A percentile compares a stretch with the other conserved stretches of the same genome.
These are phyloP conservation scores for Mimosa pudica DNA, from an alignment of 306 rosid species.

Conservation along the genomic window DNA sequence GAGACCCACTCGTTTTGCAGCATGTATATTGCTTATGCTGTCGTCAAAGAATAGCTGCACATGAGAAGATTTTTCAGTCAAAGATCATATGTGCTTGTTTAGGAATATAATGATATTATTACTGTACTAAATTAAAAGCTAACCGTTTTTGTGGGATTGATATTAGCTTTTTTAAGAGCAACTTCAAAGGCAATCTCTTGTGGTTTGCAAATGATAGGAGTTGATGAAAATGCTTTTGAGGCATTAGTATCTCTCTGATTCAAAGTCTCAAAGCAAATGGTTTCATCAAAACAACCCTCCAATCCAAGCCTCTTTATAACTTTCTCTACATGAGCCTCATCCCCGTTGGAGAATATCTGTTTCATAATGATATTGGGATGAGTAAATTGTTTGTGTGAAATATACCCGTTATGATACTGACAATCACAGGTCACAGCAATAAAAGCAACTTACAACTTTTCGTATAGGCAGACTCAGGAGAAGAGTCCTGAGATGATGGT, in stretches of 20 bases:
- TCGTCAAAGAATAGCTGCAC: conserved; percentile 17
- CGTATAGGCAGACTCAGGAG: neutral
- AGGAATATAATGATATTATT: neutral
- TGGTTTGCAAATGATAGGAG: conserved; percentile 2
- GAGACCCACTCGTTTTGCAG: conserved; percentile 5
- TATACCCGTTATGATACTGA: neutral
- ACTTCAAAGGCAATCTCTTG: neutral
- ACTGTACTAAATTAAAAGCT: neutral
- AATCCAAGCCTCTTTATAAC: neutral
- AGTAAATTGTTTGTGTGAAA: neutral
- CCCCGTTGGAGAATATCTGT: conserved; percentile 2
- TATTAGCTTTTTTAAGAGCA: neutral
- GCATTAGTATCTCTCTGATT: neutral
- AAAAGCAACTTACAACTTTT: conserved; percentile 1
- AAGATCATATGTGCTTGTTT: neutral
- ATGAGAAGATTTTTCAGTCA: neutral
- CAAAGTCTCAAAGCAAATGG: conserved; percentile 6
- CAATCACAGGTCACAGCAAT: too few species aligned
- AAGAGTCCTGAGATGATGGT: neutral
- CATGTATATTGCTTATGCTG: conserved; percentile 1
- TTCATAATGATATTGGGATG: neutral
- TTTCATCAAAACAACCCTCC: neutral
- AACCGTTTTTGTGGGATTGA: neutral
- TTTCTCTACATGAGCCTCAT: neutral
- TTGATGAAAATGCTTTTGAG: neutral